Conservation (phyloP, 1,139 yeast species). For the Yamadazyma epiphylla region DNA sequence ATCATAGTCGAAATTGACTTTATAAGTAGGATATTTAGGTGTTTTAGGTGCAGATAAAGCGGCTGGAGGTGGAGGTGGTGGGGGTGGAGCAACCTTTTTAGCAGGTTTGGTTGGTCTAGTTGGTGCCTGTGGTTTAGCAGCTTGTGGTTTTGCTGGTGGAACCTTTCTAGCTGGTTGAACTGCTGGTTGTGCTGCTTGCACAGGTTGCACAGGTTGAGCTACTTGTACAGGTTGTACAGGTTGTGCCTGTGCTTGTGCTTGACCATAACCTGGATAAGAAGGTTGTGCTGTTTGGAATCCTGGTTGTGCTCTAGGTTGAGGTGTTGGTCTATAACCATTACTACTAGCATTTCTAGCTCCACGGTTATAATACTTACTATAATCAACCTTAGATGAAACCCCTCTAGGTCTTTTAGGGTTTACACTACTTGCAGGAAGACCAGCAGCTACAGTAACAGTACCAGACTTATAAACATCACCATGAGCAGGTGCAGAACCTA, state of each 20-base stretch:
- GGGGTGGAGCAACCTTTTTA: conserved; percentile 19
- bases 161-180: neutral
- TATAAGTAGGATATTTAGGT: conserved; percentile 74
- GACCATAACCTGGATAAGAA: conserved; percentile 16
- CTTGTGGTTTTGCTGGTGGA: conserved; percentile 14
- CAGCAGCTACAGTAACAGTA: conserved; percentile 75
- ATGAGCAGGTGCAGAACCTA: conserved; percentile 49
- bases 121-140: conserved; percentile 34
- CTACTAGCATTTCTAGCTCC: conserved; percentile 15
- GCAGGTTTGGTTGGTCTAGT: conserved; percentile 41
- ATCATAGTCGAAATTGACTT: conserved; percentile 84
- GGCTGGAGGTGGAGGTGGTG: conserved; percentile 55
- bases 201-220: conserved; percentile 8
- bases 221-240: conserved; percentile 6
- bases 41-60: conserved; percentile 52
- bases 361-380: conserved; percentile 40
- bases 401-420: conserved; percentile 72
- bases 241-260: conserved; percentile 12
- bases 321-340: conserved; percentile 7
- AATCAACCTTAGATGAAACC: conserved; percentile 35
- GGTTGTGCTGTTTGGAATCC: conserved; percentile 1
- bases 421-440: conserved; percentile 67
- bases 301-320: conserved; percentile 4
- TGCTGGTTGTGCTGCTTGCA: conserved; percentile 9
- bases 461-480: conserved; percentile 87